Conservation (phyloP, 768 basidiomycete species). For the Boletus fagicola region DNA sequence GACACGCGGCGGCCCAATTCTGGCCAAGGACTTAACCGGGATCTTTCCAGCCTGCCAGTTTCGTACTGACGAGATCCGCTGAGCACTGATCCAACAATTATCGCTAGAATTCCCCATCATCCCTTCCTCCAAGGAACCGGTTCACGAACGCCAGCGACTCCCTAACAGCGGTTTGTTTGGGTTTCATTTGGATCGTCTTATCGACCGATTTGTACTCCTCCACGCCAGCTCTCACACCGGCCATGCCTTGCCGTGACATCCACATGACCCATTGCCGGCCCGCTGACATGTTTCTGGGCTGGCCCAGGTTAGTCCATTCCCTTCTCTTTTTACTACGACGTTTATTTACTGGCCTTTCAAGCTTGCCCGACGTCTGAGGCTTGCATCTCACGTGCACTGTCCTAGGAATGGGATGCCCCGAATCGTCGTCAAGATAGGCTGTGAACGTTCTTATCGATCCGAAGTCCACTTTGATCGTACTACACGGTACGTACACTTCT, state of each 20-base stretch:
- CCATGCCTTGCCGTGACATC: conserved; percentile 18
- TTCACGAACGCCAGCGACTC: conserved; percentile 21
- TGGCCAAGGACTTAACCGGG: conserved; percentile 26
- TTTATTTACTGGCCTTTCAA: background rate
- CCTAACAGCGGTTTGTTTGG: conserved; percentile 29
- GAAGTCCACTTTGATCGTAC: background rate
- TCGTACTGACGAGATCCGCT: conserved; percentile 14
- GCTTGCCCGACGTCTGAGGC: background rate
- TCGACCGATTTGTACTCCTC: conserved; percentile 15
- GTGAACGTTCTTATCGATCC: conserved; percentile 9
- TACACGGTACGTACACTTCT: conserved; percentile 7
- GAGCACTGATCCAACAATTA: conserved; percentile 8
- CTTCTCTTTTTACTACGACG: background rate
- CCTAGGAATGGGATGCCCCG: background rate
- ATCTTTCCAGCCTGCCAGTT: conserved; percentile 4
- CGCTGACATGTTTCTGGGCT: conserved; percentile 1
- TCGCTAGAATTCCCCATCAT: conserved; percentile 7
- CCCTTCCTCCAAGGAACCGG: conserved; percentile 16
- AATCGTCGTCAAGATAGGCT: conserved; percentile 1
- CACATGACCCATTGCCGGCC: conserved; percentile 2
- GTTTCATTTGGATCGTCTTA: conserved; percentile 32
- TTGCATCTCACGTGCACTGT: background rate
- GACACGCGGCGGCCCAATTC: conserved; percentile 29
- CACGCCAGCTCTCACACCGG: conserved; percentile 29
- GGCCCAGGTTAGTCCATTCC: background rate